Percentiles rank a stretch among this genome's conserved stretches.
Conservation (phyloP, 495 filamentous ascomycete species). For the Daldinia vernicosa region DNA sequence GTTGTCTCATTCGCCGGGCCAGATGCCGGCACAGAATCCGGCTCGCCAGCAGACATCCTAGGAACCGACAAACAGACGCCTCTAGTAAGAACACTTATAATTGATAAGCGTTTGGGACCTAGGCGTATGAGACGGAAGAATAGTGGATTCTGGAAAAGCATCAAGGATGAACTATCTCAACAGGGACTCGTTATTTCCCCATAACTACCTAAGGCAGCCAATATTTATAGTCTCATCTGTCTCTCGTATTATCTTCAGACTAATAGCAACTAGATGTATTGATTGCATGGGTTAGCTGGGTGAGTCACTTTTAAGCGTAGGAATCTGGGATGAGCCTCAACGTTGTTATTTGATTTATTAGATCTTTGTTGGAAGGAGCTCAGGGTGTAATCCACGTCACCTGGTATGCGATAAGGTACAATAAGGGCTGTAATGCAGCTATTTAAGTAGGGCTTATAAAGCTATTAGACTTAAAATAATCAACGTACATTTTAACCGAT, state of each 20-base stretch:
- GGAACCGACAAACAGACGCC: conserved; percentile 12
- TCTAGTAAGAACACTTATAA: conserved; percentile 17
- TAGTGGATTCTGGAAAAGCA: conserved; percentile 23
- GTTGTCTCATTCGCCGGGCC: conserved; percentile 3
- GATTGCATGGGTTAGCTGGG: not conserved
- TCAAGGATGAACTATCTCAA: conserved; percentile 30
- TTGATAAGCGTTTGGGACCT: conserved; percentile 7
- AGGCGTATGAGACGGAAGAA: conserved; percentile 11
- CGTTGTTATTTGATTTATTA: not conserved
- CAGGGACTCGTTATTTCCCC: conserved; percentile 1
- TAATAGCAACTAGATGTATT: not conserved
- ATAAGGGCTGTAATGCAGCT: no score
- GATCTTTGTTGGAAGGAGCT: no score
- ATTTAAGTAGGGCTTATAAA: no score
- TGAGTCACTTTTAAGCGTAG: conserved; percentile 28
- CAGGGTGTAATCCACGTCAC: no score
- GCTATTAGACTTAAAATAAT: no score
- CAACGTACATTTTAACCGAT: no score
- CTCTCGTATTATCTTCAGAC: not conserved
- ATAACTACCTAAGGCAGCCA: not conserved
- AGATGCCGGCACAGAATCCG: conserved; percentile 8
- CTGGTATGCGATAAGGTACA: no score
- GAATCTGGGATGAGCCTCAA: not conserved
- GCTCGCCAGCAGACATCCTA: conserved; percentile 38
- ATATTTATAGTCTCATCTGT: not conserved